Evolutionary conservation across 441 rosid genomes (phyloP).

Genomic region (Sinapis alba): DNA sequence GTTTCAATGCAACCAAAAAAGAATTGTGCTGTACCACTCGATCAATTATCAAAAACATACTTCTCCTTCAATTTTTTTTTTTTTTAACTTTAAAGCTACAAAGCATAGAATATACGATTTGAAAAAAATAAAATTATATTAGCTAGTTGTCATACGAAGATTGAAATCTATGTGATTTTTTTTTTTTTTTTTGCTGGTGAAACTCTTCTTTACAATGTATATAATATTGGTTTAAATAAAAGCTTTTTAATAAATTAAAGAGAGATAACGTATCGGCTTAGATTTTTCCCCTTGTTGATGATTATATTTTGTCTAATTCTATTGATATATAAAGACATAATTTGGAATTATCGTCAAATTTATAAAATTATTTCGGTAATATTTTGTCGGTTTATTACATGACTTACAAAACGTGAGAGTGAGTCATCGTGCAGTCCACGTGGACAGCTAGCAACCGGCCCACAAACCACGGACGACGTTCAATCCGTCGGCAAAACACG

Average conservation of each 20-base stretch:
- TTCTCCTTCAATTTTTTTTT: background rate
- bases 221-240: background rate
- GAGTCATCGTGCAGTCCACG: constrained; percentile 38
- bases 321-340: background rate
- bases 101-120: background rate
- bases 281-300: background rate
- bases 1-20: background rate
- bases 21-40: background rate
- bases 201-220: background rate
- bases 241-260: background rate
- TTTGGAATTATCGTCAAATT: constrained; percentile 20
- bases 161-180: background rate
- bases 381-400: constrained; percentile 19
- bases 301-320: too few relatives aligned
- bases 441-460: constrained; percentile 45
- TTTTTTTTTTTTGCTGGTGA: background rate
- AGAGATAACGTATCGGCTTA: background rate
- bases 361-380: background rate
- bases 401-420: constrained; percentile 22
- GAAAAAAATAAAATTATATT: background rate
- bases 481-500: constrained; percentile 39
- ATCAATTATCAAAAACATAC: background rate
- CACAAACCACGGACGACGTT: constrained; percentile 37
- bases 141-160: background rate
- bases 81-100: background rate